Evolutionary conservation across 2,329 filamentous ascomycete species (phyloP), one percentile per base, ranked within the genome.

Genomic region (Aureobasidium namibiae): DNA sequence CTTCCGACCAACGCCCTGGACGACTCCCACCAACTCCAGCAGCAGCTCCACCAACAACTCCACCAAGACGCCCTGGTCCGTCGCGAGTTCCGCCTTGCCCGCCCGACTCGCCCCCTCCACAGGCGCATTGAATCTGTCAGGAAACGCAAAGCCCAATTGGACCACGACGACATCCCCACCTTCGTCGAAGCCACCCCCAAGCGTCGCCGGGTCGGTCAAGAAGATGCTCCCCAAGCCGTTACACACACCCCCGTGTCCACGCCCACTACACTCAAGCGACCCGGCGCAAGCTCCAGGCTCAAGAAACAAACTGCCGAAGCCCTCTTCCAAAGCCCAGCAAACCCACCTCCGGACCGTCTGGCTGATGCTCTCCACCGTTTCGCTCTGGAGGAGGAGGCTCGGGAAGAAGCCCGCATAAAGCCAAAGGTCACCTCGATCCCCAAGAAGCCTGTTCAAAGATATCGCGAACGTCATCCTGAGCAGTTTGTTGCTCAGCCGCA

Each of bases 381-480:
- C 24, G 62, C 62, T 48, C 44, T 61, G 18, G 60, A 63, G 34
- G 58, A 61, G 16, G 41, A 58, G n/a, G 60, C 56, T n/a, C 48
- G 48, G 11, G 60, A 56, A 33, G 59, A 66, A 48, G 64, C 69
- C 41, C 42, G 60, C 44, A 50, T 64, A 2, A 73, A 73, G 56
- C 67, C 62, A 18, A 61, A 56, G 45, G 60, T 63, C 31, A 62
- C 59, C 16, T 34, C 69, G 63, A 68, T 71, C 33, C 73, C 73
- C 26, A 71, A 67, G 54, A 66, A 65, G 7, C 69, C 71, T 8
- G 63, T 69, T 2, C 65, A 65, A 29, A 67, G 72, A 46, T 72
- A 67, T 60, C 68, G 68, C 38, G 67, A 72, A 24, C 68, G 71
- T 11, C 67, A 71, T 38, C 69, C 71, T 16, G 58, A 60, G 18